phyloP scores from a whole-genome alignment of 1,284 basidiomycete species.

The Moniliella sp. region DNA sequence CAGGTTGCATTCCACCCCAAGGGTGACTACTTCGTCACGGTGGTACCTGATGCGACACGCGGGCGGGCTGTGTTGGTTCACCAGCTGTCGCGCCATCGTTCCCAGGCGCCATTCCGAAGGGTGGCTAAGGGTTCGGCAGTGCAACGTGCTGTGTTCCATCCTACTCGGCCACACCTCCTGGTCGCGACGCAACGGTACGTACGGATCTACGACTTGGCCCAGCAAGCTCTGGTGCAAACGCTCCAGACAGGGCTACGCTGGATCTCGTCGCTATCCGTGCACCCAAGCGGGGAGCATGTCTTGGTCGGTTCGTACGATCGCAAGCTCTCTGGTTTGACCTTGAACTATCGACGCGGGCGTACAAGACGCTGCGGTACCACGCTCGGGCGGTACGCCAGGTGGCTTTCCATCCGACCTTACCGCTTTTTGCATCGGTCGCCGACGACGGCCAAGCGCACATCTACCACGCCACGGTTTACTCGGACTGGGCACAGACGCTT shows the following conservation, averaged over 20 bases:
- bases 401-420: slow-evolving; percentile 59
- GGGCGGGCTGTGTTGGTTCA: slow-evolving; percentile 69
- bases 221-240: slow-evolving; percentile 78
- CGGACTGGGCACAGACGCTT: slow-evolving; percentile 75
- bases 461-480: slow-evolving; percentile 80
- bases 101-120: slow-evolving; percentile 90
- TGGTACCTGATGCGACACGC: slow-evolving; percentile 38
- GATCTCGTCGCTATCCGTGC: slow-evolving; percentile 90
- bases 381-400: slow-evolving; percentile 70
- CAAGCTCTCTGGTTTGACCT: slow-evolving; percentile 94
- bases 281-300: slow-evolving; percentile 75
- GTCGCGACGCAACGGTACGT: slow-evolving; percentile 97
- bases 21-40: slow-evolving; percentile 86
- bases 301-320: slow-evolving; percentile 93
- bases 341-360: slow-evolving; percentile 80
- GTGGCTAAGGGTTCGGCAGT: slow-evolving; percentile 53
- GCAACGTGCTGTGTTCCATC: slow-evolving; percentile 83
- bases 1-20: slow-evolving; percentile 79
- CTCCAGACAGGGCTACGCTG: slow-evolving; percentile 76
- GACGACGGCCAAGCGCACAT: slow-evolving; percentile 92
- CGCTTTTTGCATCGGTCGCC: slow-evolving; percentile 79
- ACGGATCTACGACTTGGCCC: slow-evolving; percentile 77
- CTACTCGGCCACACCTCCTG: slow-evolving; percentile 78
- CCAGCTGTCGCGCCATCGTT: slow-evolving; percentile 73
- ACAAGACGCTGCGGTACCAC: slow-evolving; percentile 91